Conservation (phyloP, 2,329 filamentous ascomycete species). For the Diaporthe eres region DNA sequence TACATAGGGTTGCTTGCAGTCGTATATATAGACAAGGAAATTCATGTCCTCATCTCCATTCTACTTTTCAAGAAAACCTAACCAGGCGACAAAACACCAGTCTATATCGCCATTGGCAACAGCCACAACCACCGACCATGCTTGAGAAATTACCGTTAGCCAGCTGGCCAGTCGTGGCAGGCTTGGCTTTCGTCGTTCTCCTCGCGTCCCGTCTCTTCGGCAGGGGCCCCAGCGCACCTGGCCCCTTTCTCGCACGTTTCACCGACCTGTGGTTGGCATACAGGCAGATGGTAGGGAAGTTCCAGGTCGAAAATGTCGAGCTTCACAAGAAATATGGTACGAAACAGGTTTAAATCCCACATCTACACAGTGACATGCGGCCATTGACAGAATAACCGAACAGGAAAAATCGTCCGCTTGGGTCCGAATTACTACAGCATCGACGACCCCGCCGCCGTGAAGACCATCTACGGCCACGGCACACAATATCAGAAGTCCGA, state of each 20-base stretch:
- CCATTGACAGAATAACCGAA: not conserved
- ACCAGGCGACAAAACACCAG: not conserved
- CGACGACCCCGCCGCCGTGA: constrained; percentile 25
- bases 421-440: constrained; percentile 36
- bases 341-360: not conserved
- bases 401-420: constrained; percentile 37
- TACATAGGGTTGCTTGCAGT: not conserved
- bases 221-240: constrained; percentile 20
- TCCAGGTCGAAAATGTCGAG: constrained; percentile 22
- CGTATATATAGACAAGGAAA: not conserved
- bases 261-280: constrained; percentile 26
- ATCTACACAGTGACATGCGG: not conserved
- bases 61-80: no score
- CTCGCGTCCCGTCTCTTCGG: not conserved
- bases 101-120: no score
- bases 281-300: constrained; percentile 11
- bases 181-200: not conserved
- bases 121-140: not conserved
- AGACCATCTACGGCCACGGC: constrained; percentile 38
- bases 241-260: constrained; percentile 32
- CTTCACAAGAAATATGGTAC: constrained; percentile 33
- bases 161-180: constrained; percentile 11
- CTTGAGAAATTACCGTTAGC: not conserved
- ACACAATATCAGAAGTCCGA: constrained; percentile 24
- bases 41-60: not conserved